These are phyloP conservation scores for Quercus mongolica DNA, from an alignment of 306 rosid genomes.

Conservation along the genomic window DNA sequence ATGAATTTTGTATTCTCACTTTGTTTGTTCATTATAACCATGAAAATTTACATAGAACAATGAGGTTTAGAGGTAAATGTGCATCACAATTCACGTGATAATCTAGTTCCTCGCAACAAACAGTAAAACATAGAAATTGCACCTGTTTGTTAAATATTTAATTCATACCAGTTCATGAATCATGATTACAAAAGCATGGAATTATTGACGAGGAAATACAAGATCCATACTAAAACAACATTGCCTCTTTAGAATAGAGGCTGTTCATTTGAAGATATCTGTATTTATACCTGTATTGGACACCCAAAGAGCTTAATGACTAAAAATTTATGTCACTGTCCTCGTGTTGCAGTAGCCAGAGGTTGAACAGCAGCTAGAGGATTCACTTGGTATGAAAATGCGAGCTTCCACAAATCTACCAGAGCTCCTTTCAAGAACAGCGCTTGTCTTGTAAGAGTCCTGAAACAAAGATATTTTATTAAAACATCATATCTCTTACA, in stretches of 20 bases:
- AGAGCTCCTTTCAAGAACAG: slow-evolving; percentile 46
- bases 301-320: slow-evolving; percentile 12
- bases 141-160: neutral
- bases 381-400: slow-evolving; percentile 86
- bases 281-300: slow-evolving; percentile 1
- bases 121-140: neutral
- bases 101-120: neutral
- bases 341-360: slow-evolving; percentile 34
- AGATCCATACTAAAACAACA: neutral
- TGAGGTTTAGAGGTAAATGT: neutral
- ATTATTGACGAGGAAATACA: slow-evolving; percentile 1
- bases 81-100: neutral
- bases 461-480: slow-evolving; percentile 11
- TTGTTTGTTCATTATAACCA: neutral
- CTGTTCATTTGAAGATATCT: neutral
- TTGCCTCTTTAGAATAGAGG: neutral
- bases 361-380: slow-evolving; percentile 84
- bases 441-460: slow-evolving; percentile 48
- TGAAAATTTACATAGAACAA: neutral
- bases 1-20: neutral
- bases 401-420: slow-evolving; percentile 81
- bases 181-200: neutral
- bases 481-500: no score
- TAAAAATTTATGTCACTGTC: slow-evolving; percentile 28
- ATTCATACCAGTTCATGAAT: neutral